Percentiles rank a stretch among this genome's conserved stretches.
These are phyloP conservation scores for Kockiozyma suomiensis DNA, from an alignment of 805 yeast species.

Conservation along the genomic window DNA sequence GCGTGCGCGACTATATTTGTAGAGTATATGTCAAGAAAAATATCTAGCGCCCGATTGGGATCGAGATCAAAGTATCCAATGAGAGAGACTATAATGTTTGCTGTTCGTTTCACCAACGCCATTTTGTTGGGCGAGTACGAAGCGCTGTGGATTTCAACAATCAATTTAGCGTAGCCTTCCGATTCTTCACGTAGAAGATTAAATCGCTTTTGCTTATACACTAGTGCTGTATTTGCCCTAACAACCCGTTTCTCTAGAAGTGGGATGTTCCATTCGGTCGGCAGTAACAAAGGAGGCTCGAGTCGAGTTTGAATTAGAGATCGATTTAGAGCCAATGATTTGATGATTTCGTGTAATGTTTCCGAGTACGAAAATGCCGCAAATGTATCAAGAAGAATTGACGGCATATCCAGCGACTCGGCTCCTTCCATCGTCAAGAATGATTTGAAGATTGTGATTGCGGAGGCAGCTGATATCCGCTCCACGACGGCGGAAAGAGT, in stretches of 20 bases:
- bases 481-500: conserved; percentile 13
- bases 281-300: conserved; percentile 33
- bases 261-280: conserved; percentile 21
- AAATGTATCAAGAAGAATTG: conserved; percentile 19
- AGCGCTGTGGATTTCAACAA: conserved; percentile 32
- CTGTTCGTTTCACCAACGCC: conserved; percentile 41
- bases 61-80: conserved; percentile 80
- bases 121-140: conserved; percentile 38
- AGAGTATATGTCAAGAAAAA: conserved; percentile 58
- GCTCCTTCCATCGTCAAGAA: not conserved
- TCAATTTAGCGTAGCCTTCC: conserved; percentile 73
- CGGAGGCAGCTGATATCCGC: conserved; percentile 4
- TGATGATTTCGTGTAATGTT: conserved; percentile 27
- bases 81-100: conserved; percentile 55
- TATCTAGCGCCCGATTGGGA: conserved; percentile 66
- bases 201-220: conserved; percentile 55
- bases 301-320: conserved; percentile 35
- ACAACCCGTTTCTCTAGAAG: conserved; percentile 45
- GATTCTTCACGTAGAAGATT: conserved; percentile 72
- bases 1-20: conserved; percentile 50
- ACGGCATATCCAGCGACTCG: conserved; percentile 3
- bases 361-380: conserved; percentile 14
- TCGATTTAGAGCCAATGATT: conserved; percentile 34
- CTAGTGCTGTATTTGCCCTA: conserved; percentile 51
- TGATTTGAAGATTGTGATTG: conserved; percentile 2